Evolutionary conservation across 345 rosid genomes (phyloP), one percentile per base, ranked within the genome.

Genomic region (Geranium rotundifolium): DNA sequence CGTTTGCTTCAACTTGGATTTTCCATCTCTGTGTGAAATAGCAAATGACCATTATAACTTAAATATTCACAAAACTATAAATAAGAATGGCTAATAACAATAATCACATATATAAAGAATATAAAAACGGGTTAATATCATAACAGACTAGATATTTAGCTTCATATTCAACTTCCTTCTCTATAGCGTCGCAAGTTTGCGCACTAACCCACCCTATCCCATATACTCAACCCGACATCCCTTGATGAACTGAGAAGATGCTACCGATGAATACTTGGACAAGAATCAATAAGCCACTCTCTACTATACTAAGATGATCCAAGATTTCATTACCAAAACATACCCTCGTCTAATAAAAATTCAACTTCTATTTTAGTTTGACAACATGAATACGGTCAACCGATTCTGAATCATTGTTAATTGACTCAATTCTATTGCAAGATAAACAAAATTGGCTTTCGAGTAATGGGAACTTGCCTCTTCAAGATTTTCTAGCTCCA

Each of bases 401-500:
- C 17, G 14, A 60, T 23, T 54, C 61, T 23, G 27, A 23, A 23
- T 23, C n/a, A 52, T 17, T 19, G n/a, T 19, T 12, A 10, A 6
- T 67, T 17, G 10, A 34, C 20, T 19, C 19, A 29, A n/a, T 54
- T 2, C 29, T 15, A 19, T 1, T n/a, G 50, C 46, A 20, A 5
- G 30, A 60, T 27, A 54, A 29, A 30, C 46, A 61, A 56, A 19
- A 39, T 20, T 15, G n/a, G 29, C 17, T 29, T 57, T 18, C 17
- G 50, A 64, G 70, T 50, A 37, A 71, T 27, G 59, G 13, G 50
- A 56, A 62, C 70, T 52, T 77, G 74, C 98, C 95, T 87, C 98
- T 80, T 92, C 96, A 73, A 92, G 93, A 72, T 89, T 87, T 74
- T 92, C 96, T 8, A 92, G 86, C 77, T 92, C 98, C 95, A 89